A percentile compares a stretch with the other conserved stretches of the same genome.
Conservation (phyloP, 1,284 basidiomycete genomes). For the Vanrija sp. region DNA sequence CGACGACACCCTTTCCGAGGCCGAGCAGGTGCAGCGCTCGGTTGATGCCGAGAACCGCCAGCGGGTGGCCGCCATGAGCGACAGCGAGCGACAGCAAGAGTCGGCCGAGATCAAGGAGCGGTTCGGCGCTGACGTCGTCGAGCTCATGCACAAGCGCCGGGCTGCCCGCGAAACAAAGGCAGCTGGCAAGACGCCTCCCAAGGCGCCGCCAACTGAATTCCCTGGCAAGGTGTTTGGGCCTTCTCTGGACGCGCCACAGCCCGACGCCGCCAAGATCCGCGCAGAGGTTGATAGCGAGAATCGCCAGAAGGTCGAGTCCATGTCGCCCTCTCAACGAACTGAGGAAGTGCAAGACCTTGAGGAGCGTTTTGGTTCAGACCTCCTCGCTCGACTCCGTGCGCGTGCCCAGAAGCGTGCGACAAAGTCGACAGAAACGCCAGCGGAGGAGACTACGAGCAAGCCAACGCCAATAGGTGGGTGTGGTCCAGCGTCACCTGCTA, state of each 20-base stretch:
- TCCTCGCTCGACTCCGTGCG: constrained; percentile 60
- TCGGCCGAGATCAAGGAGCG: constrained; percentile 60
- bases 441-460: too few relatives aligned
- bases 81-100: constrained; percentile 60
- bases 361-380: constrained; percentile 61
- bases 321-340: constrained; percentile 60
- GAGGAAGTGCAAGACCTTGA: constrained; percentile 61
- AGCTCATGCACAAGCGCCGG: constrained; percentile 54
- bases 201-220: constrained; percentile 8
- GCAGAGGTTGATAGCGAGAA: constrained; percentile 26
- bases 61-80: constrained; percentile 58
- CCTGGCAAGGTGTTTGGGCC: constrained; percentile 2
- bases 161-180: neutral
- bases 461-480: neutral
- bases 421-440: neutral
- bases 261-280: neutral
- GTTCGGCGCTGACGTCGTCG: constrained; percentile 62
- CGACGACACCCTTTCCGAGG: constrained; percentile 1
- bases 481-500: neutral
- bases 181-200: neutral
- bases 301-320: constrained; percentile 54
- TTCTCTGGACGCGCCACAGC: constrained; percentile 1
- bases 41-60: constrained; percentile 42
- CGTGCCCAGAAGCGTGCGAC: constrained; percentile 52
- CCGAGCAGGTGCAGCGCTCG: constrained; percentile 6